Evolutionary conservation across 805 yeast species (phyloP).

Genomic region (Suhomyces tanzawaensis): DNA sequence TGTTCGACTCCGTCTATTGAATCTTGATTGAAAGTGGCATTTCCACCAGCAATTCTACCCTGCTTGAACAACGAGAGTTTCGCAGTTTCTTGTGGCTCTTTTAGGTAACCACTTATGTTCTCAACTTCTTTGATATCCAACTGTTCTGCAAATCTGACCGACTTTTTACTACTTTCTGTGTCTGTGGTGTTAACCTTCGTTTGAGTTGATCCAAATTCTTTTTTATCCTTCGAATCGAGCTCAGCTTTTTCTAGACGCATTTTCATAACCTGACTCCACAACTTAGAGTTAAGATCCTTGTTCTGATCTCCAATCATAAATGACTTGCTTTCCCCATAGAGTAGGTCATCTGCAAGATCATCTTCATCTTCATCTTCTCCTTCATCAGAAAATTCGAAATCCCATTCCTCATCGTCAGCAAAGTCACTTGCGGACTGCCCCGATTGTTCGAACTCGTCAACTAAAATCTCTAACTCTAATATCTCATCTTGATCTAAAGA

Average conservation of each 20-base stretch:
- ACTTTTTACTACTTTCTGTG: slow-evolving; percentile 23
- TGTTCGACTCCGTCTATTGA: not conserved
- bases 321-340: slow-evolving; percentile 19
- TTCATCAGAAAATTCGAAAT: slow-evolving; percentile 34
- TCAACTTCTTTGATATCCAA: slow-evolving; percentile 61
- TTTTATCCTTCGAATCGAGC: not conserved
- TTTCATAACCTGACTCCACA: slow-evolving; percentile 42
- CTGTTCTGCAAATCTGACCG: slow-evolving; percentile 53
- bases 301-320: slow-evolving; percentile 13
- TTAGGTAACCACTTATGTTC: slow-evolving; percentile 50
- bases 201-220: not conserved
- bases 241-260: slow-evolving; percentile 18
- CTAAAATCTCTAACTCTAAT: slow-evolving; percentile 52
- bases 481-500: slow-evolving; percentile 46
- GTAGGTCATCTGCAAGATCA: slow-evolving; percentile 30
- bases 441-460: slow-evolving; percentile 44
- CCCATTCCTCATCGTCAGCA: slow-evolving; percentile 39
- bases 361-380: slow-evolving; percentile 24
- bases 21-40: not conserved
- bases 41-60: slow-evolving; percentile 1
- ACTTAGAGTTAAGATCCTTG: slow-evolving; percentile 18
- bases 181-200: not conserved
- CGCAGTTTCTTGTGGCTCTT: slow-evolving; percentile 18
- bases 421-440: slow-evolving; percentile 15
- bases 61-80: slow-evolving; percentile 13